Conservation (phyloP, 2,329 filamentous ascomycete genomes). For the Cladosporium sp. region DNA sequence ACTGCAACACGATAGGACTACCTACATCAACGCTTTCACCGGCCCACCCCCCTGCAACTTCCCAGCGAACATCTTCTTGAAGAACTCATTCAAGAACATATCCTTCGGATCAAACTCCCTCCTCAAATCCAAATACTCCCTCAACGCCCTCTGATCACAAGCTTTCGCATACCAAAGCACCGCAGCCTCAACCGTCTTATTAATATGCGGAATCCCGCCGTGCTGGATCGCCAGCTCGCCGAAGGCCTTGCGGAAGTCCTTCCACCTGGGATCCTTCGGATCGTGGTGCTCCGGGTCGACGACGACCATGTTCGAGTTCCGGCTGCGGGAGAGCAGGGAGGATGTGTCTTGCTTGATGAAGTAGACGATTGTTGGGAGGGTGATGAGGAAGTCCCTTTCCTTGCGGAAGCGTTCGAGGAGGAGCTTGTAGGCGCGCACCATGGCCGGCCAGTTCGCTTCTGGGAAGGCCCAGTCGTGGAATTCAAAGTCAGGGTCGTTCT, state of each 20-base stretch:
- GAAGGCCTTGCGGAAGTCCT: slow-evolving; percentile 17
- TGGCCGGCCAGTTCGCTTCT: slow-evolving; percentile 15
- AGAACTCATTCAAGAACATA: slow-evolving; percentile 19
- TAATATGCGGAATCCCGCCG: slow-evolving; percentile 20
- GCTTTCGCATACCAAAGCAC: slow-evolving; percentile 16
- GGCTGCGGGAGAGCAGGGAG: slow-evolving; percentile 12
- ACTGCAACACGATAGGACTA: no score
- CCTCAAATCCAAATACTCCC: slow-evolving; percentile 10
- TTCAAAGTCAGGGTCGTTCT: slow-evolving; percentile 16
- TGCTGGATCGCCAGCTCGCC: slow-evolving; percentile 17
- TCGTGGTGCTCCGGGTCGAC: slow-evolving; percentile 19
- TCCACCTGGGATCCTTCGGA: slow-evolving; percentile 12
- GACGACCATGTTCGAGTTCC: slow-evolving; percentile 17
- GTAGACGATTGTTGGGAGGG: slow-evolving; percentile 19
- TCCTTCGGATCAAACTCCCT: slow-evolving; percentile 18
- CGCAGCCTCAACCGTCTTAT: slow-evolving; percentile 19
- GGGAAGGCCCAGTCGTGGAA: slow-evolving; percentile 21
- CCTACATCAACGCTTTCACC: not conserved
- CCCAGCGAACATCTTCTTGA: slow-evolving; percentile 7
- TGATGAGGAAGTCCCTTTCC: slow-evolving; percentile 16
- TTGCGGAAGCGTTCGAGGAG: slow-evolving; percentile 10
- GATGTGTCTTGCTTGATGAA: slow-evolving; percentile 16
- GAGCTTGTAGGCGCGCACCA: slow-evolving; percentile 11
- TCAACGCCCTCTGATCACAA: slow-evolving; percentile 15
- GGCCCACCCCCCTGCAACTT: not conserved